Evolutionary conservation across 257 asterid genomes (phyloP), one percentile per base, ranked within the genome.

Genomic region (Ilex asprella): DNA sequence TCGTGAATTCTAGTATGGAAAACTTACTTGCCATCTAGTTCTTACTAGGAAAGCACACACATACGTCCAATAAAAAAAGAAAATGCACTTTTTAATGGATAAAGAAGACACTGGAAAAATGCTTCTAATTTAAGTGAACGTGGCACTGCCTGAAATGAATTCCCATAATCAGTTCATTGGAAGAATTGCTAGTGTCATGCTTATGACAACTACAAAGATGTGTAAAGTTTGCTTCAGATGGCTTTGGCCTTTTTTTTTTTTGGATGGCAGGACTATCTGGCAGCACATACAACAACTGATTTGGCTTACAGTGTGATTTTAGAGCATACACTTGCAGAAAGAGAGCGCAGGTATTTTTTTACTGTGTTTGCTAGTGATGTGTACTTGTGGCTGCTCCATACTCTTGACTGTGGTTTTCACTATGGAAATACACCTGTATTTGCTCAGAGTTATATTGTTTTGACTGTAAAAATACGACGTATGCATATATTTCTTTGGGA

Each of bases 291-390:
- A 59, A 86, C 99, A 50, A 68, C 79, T 63, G 99, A 93, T 76
- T 75, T 87, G 84, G 96, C 97, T 27, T 93, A 93, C 83, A 89
- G 84, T 47, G 90, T 89, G 84, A 87, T 93, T 67, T 79, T 93
- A 72, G 99, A 93, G 60, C 97, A 93, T 83, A 93, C 99, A 44
- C 90, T 93, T 44, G 95, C 97, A 39, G 99, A 93, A 81, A 79
- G 96, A 66, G 99, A 93, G 39, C 94, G 99, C 74, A 93, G 99
- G 99, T 93, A 81, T 49, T 30, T 30, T 10, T 46, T 46, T 1
- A 46, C 2, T 54, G 31, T 64, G 46, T 46, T 53, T 57, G 59
- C 15, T 12, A 7, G n/a, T 31, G 30, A 12, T n/a, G 3, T 50
- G 30, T 63, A 51, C 57, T 10, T 50, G 14, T 31, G 2, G 11